A percentile compares a stretch with the other conserved stretches of the same genome.
These are phyloP conservation scores for Arbutus unedo DNA, from an alignment of 148 eudicot genomes.

Conservation along the genomic window DNA sequence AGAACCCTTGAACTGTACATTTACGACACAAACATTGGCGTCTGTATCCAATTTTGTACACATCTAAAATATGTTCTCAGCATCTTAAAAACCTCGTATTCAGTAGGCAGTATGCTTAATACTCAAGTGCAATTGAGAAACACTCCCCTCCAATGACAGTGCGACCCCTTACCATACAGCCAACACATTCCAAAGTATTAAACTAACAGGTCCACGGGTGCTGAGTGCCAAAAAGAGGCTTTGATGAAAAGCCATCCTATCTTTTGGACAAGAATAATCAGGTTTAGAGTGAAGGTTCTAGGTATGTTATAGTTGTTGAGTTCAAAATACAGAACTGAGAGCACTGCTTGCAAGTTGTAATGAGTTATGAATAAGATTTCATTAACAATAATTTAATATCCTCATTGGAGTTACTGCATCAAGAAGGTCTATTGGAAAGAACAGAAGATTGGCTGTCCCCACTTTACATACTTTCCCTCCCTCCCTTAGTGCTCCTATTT, in stretches of 20 bases:
- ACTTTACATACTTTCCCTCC: background rate
- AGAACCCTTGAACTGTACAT: slow-evolving; percentile 34
- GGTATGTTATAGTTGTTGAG: background rate
- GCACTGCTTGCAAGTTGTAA: background rate
- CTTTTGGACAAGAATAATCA: background rate
- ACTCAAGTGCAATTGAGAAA: background rate
- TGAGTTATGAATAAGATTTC: no score
- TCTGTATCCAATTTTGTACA: background rate
- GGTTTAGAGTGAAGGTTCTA: background rate
- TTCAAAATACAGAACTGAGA: background rate
- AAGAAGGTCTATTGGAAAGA: background rate
- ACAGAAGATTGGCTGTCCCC: background rate
- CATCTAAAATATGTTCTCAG: background rate
- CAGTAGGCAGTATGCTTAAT: background rate
- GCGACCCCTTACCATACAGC: background rate
- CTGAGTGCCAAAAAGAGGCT: background rate
- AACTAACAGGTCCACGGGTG: background rate
- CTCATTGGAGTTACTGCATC: background rate
- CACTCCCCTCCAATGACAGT: background rate
- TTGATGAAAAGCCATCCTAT: background rate
- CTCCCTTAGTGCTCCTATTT: background rate
- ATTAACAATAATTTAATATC: no score
- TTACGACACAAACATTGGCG: slow-evolving; percentile 9
- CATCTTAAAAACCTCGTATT: background rate
- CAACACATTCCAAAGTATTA: background rate